phyloP scores from a whole-genome alignment of 352 stramenopile genomes.

The Blastocystis sp. region DNA sequence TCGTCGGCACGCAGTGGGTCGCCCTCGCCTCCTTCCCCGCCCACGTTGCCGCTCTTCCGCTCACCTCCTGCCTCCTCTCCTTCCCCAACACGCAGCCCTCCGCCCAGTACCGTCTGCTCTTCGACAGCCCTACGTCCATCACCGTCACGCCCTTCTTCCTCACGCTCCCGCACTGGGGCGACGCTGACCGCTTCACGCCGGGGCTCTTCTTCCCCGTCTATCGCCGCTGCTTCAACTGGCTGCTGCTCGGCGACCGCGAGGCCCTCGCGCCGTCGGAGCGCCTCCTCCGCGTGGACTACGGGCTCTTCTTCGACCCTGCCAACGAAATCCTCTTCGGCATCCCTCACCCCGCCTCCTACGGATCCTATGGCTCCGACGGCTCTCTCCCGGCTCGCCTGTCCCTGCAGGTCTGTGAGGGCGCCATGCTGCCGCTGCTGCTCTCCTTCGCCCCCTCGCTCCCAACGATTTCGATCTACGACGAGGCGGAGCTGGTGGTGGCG shows the following conservation, averaged over 20 bases:
- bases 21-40: not conserved
- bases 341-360: not conserved
- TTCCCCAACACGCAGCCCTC: not conserved
- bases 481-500: not conserved
- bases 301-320: conserved; percentile 35
- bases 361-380: not conserved
- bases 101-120: conserved; percentile 7
- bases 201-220: conserved; percentile 30
- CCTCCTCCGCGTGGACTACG: not conserved
- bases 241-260: conserved; percentile 1
- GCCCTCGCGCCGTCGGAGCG: not conserved
- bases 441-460: not conserved
- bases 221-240: conserved; percentile 2
- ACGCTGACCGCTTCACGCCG: conserved; percentile 5
- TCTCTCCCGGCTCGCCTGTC: not conserved
- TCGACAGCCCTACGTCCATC: not conserved
- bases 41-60: not conserved
- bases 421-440: not conserved
- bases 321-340: conserved; percentile 47
- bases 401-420: not conserved
- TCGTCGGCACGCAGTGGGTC: not conserved
- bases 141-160: not conserved
- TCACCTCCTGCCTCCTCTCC: not conserved
- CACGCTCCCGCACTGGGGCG: not conserved
- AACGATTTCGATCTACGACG: not conserved